A percentile compares a stretch with the other conserved stretches of the same genome.
Conservation (phyloP, 2,329 filamentous ascomycete species). For the Trichothecium roseum region DNA sequence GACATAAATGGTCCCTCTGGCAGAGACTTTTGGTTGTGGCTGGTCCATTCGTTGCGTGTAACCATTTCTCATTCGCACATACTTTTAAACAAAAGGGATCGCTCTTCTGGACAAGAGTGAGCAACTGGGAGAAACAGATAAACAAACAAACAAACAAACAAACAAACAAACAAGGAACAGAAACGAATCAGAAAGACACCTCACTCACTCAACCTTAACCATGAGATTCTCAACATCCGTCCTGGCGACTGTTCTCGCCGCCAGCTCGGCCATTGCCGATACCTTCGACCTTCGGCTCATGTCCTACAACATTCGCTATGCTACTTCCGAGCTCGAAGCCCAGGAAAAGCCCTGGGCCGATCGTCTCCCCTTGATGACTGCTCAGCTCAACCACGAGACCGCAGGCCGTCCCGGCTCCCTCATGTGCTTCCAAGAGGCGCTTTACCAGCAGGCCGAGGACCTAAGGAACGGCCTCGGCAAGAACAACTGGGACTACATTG, state of each 20-base stretch:
- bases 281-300: slow-evolving; percentile 38
- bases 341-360: slow-evolving; percentile 44
- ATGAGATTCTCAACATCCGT: slow-evolving; percentile 11
- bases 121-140: no score
- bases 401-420: slow-evolving; percentile 35
- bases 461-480: slow-evolving; percentile 33
- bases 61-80: no score
- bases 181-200: background rate
- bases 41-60: no score
- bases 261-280: slow-evolving; percentile 7
- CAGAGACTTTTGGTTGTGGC: no score
- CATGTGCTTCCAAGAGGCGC: slow-evolving; percentile 58
- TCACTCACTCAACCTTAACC: background rate
- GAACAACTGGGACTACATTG: slow-evolving; percentile 37
- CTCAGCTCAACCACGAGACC: slow-evolving; percentile 40
- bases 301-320: slow-evolving; percentile 56
- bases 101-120: no score
- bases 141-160: no score
- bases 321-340: slow-evolving; percentile 21
- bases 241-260: slow-evolving; percentile 6
- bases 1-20: no score
- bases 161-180: no score
- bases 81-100: no score
- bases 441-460: slow-evolving; percentile 47
- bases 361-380: slow-evolving; percentile 40